Evolutionary conservation across 1,284 basidiomycete species (phyloP).

Genomic region (Meripilus lineatus): DNA sequence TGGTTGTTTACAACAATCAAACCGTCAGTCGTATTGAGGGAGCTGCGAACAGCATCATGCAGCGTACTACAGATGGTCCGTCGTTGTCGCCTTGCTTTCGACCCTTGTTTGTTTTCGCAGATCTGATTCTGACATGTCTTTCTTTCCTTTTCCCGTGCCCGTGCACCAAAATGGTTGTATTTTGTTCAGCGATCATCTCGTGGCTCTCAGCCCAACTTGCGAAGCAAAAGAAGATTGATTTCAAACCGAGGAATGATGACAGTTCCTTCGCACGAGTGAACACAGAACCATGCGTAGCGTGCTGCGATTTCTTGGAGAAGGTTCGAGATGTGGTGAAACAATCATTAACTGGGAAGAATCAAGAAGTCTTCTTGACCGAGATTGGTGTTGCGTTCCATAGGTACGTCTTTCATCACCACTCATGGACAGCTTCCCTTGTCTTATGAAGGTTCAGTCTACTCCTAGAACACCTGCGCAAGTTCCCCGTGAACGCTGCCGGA

Average conservation of each 20-base stretch:
- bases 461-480: constrained; percentile 94
- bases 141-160: background rate
- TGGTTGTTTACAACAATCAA: constrained; percentile 92
- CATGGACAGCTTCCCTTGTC: background rate
- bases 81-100: constrained; percentile 9
- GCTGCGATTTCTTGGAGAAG: constrained; percentile 82
- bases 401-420: constrained; percentile 35
- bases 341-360: constrained; percentile 86
- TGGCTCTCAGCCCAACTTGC: constrained; percentile 74
- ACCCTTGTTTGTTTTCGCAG: background rate
- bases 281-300: constrained; percentile 91
- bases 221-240: constrained; percentile 96
- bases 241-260: constrained; percentile 95
- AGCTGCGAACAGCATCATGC: constrained; percentile 79
- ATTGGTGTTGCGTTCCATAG: constrained; percentile 93
- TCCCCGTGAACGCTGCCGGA: constrained; percentile 94
- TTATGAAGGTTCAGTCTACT: constrained; percentile 55
- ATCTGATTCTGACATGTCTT: too few species aligned
- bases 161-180: background rate
- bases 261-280: constrained; percentile 91
- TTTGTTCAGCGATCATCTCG: constrained; percentile 50
- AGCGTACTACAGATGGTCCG: constrained; percentile 81
- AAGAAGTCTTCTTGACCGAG: constrained; percentile 89
- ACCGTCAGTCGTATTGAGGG: constrained; percentile 86
- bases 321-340: constrained; percentile 72